Evolutionary conservation across 192 early-diverging fungal genomes (phyloP).

Genomic region (Funneliformis mosseae): DNA sequence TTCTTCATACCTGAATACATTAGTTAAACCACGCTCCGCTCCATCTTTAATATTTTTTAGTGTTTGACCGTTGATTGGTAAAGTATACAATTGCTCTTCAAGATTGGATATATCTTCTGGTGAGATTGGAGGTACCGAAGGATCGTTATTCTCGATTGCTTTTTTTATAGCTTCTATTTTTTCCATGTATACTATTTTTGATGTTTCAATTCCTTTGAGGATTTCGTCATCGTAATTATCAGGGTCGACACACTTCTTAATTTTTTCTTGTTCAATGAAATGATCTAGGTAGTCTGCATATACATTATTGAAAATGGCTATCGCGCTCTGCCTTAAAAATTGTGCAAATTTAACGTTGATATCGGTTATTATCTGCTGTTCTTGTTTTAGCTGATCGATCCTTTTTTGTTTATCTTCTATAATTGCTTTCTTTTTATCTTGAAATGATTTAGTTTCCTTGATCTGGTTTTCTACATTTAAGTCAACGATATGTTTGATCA

Average conservation of each 20-base stretch:
- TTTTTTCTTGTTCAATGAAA: conserved; percentile 37
- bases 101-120: background rate
- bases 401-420: conserved; percentile 6
- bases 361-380: conserved; percentile 36
- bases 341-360: conserved; percentile 35
- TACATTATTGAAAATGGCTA: conserved; percentile 35
- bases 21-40: conserved; percentile 20
- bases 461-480: conserved; percentile 31
- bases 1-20: background rate
- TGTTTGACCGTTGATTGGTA: conserved; percentile 34
- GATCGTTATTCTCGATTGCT: conserved; percentile 28
- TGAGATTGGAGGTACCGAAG: conserved; percentile 20
- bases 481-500: conserved; percentile 34
- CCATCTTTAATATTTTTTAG: conserved; percentile 30
- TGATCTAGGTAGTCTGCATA: conserved; percentile 37
- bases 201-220: conserved; percentile 23
- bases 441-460: conserved; percentile 28
- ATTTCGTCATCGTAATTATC: conserved; percentile 31
- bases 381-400: conserved; percentile 31
- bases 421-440: conserved; percentile 30
- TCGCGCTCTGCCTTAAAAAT: conserved; percentile 39
- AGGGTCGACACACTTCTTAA: conserved; percentile 22
- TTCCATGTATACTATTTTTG: conserved; percentile 30
- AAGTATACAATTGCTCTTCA: conserved; percentile 32
- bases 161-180: conserved; percentile 38